These are phyloP conservation scores for Saturnispora sanitii DNA, from an alignment of 805 yeast genomes.

Conservation along the genomic window DNA sequence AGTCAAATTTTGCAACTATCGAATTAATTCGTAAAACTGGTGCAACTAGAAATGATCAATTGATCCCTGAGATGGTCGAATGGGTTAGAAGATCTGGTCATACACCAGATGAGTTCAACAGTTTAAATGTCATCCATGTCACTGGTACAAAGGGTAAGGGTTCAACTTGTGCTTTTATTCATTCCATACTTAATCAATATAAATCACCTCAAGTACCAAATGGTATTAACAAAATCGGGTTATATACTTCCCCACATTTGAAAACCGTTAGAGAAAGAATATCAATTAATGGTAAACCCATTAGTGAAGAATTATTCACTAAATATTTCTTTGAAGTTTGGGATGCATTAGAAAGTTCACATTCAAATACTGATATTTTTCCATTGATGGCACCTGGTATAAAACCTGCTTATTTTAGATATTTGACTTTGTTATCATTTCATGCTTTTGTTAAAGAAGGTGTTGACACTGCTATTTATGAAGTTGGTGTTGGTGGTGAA, in stretches of 20 bases:
- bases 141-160: slow-evolving; percentile 99
- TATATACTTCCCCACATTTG: slow-evolving; percentile 95
- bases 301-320: slow-evolving; percentile 70
- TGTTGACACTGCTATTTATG: slow-evolving; percentile 90
- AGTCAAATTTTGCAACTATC: slow-evolving; percentile 82
- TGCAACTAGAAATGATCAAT: slow-evolving; percentile 46
- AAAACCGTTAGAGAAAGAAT: slow-evolving; percentile 89
- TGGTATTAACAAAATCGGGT: slow-evolving; percentile 56
- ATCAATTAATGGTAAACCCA: slow-evolving; percentile 77
- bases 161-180: slow-evolving; percentile 90
- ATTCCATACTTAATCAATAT: slow-evolving; percentile 67
- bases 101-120: slow-evolving; percentile 55
- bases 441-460: slow-evolving; percentile 83
- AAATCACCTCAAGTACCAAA: slow-evolving; percentile 17
- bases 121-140: slow-evolving; percentile 73
- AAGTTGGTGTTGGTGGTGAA: slow-evolving; percentile 98
- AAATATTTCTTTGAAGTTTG: slow-evolving; percentile 90
- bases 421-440: slow-evolving; percentile 78
- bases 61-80: slow-evolving; percentile 79
- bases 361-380: slow-evolving; percentile 45
- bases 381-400: slow-evolving; percentile 66
- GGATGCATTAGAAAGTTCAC: slow-evolving; percentile 54
- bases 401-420: slow-evolving; percentile 91
- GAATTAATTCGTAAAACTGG: slow-evolving; percentile 75
- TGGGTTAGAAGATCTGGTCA: slow-evolving; percentile 69